phyloP scores from a whole-genome alignment of 768 basidiomycete species.

The Suillus placidus region DNA sequence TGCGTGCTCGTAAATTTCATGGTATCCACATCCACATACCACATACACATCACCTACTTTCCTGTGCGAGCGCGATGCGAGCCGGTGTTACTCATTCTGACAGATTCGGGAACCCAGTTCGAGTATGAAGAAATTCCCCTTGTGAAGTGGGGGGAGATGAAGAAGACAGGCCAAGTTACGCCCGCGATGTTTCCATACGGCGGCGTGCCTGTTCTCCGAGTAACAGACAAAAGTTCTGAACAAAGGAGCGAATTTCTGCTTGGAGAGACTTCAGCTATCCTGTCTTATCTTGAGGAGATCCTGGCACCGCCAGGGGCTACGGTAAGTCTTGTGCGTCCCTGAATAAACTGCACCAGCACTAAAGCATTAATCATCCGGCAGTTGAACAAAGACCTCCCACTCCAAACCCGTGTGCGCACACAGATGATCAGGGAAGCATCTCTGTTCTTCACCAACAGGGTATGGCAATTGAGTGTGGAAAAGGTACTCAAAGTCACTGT shows the following conservation, averaged over 20 bases:
- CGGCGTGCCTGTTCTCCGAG: slow-evolving; percentile 27
- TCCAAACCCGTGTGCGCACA: slow-evolving; percentile 18
- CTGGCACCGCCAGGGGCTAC: slow-evolving; percentile 17
- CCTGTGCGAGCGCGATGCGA: slow-evolving; percentile 28
- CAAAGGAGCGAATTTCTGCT: slow-evolving; percentile 19
- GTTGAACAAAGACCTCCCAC: slow-evolving; percentile 17
- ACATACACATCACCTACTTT: slow-evolving; percentile 27
- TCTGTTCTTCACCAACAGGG: slow-evolving; percentile 23
- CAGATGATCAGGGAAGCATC: slow-evolving; percentile 30
- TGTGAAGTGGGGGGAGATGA: slow-evolving; percentile 21
- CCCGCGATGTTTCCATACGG: slow-evolving; percentile 27
- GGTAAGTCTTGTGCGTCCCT: slow-evolving; percentile 15
- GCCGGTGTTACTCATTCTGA: slow-evolving; percentile 30
- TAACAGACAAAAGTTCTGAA: slow-evolving; percentile 18
- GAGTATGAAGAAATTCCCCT: slow-evolving; percentile 21
- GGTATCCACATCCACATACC: slow-evolving; percentile 8
- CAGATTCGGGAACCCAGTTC: slow-evolving; percentile 27
- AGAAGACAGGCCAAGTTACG: slow-evolving; percentile 17
- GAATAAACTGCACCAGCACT: not conserved
- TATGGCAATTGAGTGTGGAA: slow-evolving; percentile 10
- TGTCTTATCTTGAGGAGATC: slow-evolving; percentile 26
- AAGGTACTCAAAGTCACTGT: slow-evolving; percentile 14
- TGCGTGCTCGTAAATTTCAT: slow-evolving; percentile 1
- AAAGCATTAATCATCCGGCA: not conserved
- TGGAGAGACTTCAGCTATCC: slow-evolving; percentile 29